These are phyloP conservation scores for Picea glauca DNA, from an alignment of 75 land plant genomes.

Conservation along the genomic window DNA sequence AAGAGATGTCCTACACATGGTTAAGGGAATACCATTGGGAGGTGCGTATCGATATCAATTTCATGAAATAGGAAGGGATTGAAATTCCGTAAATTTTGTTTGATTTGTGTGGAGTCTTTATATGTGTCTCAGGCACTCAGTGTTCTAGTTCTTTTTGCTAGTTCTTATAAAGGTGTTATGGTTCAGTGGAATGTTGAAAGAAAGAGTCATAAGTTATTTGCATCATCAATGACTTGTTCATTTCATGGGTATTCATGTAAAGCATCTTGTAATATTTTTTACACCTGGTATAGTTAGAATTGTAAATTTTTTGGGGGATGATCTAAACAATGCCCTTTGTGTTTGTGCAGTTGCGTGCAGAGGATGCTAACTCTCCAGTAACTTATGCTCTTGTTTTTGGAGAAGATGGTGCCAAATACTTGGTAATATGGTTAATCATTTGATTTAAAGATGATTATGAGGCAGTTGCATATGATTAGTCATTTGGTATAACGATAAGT, in stretches of 20 bases:
- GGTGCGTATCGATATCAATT: slow-evolving; percentile 40
- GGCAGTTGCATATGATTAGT: slow-evolving; percentile 8
- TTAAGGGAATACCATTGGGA: slow-evolving; percentile 97
- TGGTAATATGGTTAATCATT: slow-evolving; percentile 43
- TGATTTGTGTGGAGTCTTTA: neutral
- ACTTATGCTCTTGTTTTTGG: slow-evolving; percentile 79
- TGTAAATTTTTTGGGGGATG: neutral
- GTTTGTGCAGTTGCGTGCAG: slow-evolving; percentile 59
- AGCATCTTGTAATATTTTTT: no score
- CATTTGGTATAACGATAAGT: neutral
- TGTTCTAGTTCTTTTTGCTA: no score
- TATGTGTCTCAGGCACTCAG: neutral
- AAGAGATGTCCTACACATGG: slow-evolving; percentile 82
- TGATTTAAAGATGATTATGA: neutral
- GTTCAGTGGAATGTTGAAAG: no score
- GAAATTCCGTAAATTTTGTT: neutral
- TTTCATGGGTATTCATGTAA: no score
- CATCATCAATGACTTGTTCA: no score
- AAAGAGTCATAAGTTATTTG: no score
- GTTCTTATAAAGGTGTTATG: no score
- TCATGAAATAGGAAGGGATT: neutral
- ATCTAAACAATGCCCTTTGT: neutral
- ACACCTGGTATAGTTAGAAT: no score
- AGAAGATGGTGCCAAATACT: slow-evolving; percentile 59
- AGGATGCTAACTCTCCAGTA: slow-evolving; percentile 65